These are phyloP conservation scores for Apiospora pterosperma DNA, from an alignment of 2,329 filamentous ascomycete species.

Conservation along the genomic window DNA sequence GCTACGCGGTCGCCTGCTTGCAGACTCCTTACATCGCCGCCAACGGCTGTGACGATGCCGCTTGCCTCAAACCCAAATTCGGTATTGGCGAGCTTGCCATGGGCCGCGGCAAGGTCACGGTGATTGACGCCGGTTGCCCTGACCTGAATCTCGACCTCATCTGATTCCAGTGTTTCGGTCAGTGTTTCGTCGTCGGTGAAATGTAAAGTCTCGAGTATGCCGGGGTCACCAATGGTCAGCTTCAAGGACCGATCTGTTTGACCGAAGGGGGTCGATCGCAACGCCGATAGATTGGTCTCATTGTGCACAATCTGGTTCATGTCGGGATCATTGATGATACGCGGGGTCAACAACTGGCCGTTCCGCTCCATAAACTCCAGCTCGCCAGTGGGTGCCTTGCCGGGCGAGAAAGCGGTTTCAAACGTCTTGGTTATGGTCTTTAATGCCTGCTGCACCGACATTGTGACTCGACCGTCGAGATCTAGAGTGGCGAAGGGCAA, in stretches of 20 bases:
- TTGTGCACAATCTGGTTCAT: slow-evolving; percentile 20
- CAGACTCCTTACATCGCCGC: slow-evolving; percentile 10
- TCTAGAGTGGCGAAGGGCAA: slow-evolving; percentile 19
- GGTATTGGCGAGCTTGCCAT: background rate
- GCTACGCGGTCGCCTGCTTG: slow-evolving; percentile 24
- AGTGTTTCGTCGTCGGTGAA: slow-evolving; percentile 13
- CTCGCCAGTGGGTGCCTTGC: slow-evolving; percentile 13
- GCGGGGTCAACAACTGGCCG: slow-evolving; percentile 16
- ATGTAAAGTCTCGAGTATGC: slow-evolving; percentile 16
- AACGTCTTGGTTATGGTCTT: slow-evolving; percentile 4
- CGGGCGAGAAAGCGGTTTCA: slow-evolving; percentile 17
- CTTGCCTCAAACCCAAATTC: background rate
- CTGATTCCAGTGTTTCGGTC: slow-evolving; percentile 22
- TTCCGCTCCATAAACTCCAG: slow-evolving; percentile 18
- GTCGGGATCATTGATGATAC: slow-evolving; percentile 15
- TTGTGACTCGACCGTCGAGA: slow-evolving; percentile 16
- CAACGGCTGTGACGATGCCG: slow-evolving; percentile 1
- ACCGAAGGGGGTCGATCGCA: slow-evolving; percentile 15
- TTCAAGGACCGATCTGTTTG: slow-evolving; percentile 13
- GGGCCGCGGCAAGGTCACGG: slow-evolving; percentile 22
- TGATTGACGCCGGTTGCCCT: slow-evolving; percentile 26
- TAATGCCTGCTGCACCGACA: slow-evolving; percentile 10
- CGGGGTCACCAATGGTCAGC: slow-evolving; percentile 9
- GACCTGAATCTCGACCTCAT: slow-evolving; percentile 30
- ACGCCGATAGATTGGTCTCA: slow-evolving; percentile 14